Evolutionary conservation across 1,139 yeast species (phyloP).

Genomic region (Geotrichum siamense): DNA sequence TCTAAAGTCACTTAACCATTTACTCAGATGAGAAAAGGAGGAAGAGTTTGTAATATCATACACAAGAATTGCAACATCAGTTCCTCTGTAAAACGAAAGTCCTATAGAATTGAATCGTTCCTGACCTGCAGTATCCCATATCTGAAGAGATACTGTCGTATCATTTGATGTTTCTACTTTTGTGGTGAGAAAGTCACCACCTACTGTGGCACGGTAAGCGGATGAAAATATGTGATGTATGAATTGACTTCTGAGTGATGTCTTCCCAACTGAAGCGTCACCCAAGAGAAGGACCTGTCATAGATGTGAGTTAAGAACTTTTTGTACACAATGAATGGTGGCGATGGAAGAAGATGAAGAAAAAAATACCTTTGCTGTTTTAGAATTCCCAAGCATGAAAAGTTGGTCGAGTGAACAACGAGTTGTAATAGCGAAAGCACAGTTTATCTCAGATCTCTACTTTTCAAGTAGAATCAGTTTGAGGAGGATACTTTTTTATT

Average conservation of each 20-base stretch:
- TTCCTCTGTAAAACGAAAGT: slow-evolving; percentile 54
- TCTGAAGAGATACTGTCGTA: slow-evolving; percentile 41
- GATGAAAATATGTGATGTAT: slow-evolving; percentile 52
- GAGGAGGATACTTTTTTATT: no score
- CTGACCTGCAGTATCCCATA: slow-evolving; percentile 67
- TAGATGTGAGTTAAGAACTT: no score
- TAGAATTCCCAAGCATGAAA: no score
- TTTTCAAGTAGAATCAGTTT: no score
- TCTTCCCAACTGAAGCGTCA: slow-evolving; percentile 58
- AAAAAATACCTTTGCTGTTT: no score
- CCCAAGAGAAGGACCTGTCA: slow-evolving; percentile 48
- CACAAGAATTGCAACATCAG: slow-evolving; percentile 51
- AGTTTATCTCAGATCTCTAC: no score
- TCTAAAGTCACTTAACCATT: slow-evolving; percentile 48
- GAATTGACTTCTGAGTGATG: slow-evolving; percentile 52
- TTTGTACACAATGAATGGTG: no score
- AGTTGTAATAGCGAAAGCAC: no score
- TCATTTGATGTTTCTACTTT: slow-evolving; percentile 29
- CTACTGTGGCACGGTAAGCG: slow-evolving; percentile 56
- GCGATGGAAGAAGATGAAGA: no score
- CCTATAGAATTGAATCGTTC: slow-evolving; percentile 55
- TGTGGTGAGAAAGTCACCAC: slow-evolving; percentile 53
- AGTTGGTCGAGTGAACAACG: no score
- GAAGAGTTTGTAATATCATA: slow-evolving; percentile 52
- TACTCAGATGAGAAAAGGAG: slow-evolving; percentile 43